Evolutionary conservation across 2,329 filamentous ascomycete genomes (phyloP).

Genomic region (Aureobasidium sp.): DNA sequence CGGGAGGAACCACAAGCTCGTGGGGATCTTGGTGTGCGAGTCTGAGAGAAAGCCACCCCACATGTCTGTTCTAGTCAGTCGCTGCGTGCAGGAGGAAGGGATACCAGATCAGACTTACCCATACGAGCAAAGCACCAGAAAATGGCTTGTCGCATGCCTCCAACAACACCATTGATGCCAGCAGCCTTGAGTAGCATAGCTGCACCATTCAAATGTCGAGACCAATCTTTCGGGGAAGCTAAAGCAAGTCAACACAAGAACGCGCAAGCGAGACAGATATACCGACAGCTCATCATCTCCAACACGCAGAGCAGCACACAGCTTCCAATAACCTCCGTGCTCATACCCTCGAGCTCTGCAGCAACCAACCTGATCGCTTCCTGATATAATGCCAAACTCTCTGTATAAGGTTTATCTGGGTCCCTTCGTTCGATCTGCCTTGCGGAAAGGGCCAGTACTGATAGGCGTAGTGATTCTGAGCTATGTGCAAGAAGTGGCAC

Average conservation of each 20-base stretch:
- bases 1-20: slow-evolving; percentile 6
- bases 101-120: slow-evolving; percentile 33
- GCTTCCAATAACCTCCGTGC: slow-evolving; percentile 39
- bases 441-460: slow-evolving; percentile 46
- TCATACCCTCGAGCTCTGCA: slow-evolving; percentile 35
- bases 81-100: not conserved
- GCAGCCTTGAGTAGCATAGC: slow-evolving; percentile 44
- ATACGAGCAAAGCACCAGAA: slow-evolving; percentile 53
- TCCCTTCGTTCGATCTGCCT: slow-evolving; percentile 45
- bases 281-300: slow-evolving; percentile 38
- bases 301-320: slow-evolving; percentile 41
- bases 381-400: slow-evolving; percentile 46
- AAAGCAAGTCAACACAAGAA: not conserved
- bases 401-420: slow-evolving; percentile 34
- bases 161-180: slow-evolving; percentile 42
- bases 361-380: slow-evolving; percentile 40
- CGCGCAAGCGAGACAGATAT: not conserved
- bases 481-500: slow-evolving; percentile 42
- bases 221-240: slow-evolving; percentile 42
- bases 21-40: slow-evolving; percentile 27
- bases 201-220: slow-evolving; percentile 48
- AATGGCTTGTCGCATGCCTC: slow-evolving; percentile 44
- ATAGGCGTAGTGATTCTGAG: slow-evolving; percentile 39
- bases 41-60: slow-evolving; percentile 48
- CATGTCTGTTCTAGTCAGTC: not conserved